phyloP scores from a whole-genome alignment of 495 filamentous ascomycete genomes.

The Friedmanniomyces simplex region DNA sequence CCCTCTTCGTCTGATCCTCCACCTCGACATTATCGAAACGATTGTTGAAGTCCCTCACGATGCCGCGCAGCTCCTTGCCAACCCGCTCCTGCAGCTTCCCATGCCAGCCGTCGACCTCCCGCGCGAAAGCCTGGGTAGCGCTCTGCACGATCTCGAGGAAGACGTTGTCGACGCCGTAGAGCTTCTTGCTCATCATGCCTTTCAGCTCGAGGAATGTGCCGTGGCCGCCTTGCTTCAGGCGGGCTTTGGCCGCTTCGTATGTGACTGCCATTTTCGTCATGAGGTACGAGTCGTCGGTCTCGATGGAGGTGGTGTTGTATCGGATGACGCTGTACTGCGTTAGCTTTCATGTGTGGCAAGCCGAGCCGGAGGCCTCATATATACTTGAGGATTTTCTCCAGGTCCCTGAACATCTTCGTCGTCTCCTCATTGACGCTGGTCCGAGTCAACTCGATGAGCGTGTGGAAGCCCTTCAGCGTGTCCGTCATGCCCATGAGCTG shows the following conservation, averaged over 20 bases:
- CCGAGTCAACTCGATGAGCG: not conserved
- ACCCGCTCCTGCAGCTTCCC: not conserved
- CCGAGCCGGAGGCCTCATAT: no score
- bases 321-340: not conserved
- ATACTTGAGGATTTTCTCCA: not conserved
- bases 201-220: not conserved
- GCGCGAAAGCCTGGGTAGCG: not conserved
- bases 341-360: not conserved
- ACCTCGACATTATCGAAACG: not conserved
- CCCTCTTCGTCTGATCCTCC: not conserved
- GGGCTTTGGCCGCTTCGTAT: not conserved
- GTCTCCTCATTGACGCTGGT: not conserved
- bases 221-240: not conserved
- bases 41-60: not conserved
- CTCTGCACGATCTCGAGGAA: not conserved
- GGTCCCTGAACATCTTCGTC: not conserved
- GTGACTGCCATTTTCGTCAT: not conserved
- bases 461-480: not conserved
- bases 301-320: not conserved
- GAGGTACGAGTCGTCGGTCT: not conserved
- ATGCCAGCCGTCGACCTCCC: not conserved
- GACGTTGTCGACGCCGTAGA: not conserved
- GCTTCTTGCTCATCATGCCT: not conserved
- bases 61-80: not conserved
- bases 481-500: not conserved